Evolutionary conservation across 1,284 basidiomycete genomes (phyloP).

Genomic region (Mycena sp.): DNA sequence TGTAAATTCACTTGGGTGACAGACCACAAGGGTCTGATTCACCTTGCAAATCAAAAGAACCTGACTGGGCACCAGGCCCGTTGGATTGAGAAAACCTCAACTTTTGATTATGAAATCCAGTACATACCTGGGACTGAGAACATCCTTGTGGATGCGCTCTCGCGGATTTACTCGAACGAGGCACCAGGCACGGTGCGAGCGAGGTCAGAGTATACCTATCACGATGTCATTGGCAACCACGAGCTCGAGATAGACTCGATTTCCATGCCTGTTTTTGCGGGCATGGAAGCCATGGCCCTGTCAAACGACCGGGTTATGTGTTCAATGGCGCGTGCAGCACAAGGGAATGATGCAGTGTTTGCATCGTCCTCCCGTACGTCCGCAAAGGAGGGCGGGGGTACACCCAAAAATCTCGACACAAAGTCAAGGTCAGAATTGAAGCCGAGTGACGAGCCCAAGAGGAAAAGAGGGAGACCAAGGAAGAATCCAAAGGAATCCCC

Average conservation of each 20-base stretch:
- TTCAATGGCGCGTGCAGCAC: background rate
- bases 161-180: constrained; percentile 21
- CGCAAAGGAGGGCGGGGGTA: constrained; percentile 35
- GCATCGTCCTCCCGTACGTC: constrained; percentile 14
- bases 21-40: constrained; percentile 39
- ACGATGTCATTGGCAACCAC: constrained; percentile 2
- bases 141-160: constrained; percentile 15
- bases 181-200: constrained; percentile 29
- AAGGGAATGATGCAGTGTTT: no score
- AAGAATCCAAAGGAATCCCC: no score
- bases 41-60: constrained; percentile 27
- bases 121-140: constrained; percentile 31
- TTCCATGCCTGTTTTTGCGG: constrained; percentile 25
- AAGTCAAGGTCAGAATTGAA: no score
- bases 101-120: constrained; percentile 28
- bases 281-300: constrained; percentile 19
- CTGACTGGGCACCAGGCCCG: constrained; percentile 37
- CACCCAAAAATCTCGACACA: background rate
- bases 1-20: constrained; percentile 35
- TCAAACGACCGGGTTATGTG: background rate
- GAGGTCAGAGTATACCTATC: constrained; percentile 23
- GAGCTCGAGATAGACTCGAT: background rate
- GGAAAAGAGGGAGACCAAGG: background rate
- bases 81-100: constrained; percentile 40
- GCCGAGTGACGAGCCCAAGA: background rate